Base-by-base conservation (phyloP, 768 basidiomycete species). In the Grammothele lineata region DNA sequence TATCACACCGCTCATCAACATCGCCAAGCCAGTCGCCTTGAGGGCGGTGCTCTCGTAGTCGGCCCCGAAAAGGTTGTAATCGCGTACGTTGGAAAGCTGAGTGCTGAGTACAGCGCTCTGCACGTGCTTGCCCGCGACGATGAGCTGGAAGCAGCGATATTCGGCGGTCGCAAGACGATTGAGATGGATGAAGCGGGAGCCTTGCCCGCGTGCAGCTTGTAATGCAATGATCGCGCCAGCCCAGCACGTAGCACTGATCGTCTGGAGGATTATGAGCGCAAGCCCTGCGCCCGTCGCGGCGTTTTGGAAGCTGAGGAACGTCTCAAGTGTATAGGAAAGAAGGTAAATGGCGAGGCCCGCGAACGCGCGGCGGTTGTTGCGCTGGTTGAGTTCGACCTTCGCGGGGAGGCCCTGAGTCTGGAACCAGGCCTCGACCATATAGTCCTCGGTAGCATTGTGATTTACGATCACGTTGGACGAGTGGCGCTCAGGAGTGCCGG, bases 351-450 rank as follows among this genome's bases (percentile, higher is more conserved):
- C 30, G 18, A 39, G 15, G 22, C 45, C 45, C 15, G 37, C 39
- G 15, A 47, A 35, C 12, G 26, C 33, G 11, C 45, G 45, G 14
- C 23, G 38, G 22, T 39, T 39, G 38, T 30, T 40, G n/a, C n/a
- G n/a, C 30, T 40, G 38, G 38, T 38, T 40, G n/a, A 47, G 38
- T 25, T 47, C 45, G 21, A 47, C 38, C 30, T 32, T 40, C 9
- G 45, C 45, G 9, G 45, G 45, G 5, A 22, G 30, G 21, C 45
- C 45, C 22, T 47, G 45, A 3, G 45, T 47, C 30, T 39, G 45
- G 37, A 47, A 47, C 45, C 45, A 47, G 11, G 38, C 45, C 30
- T 47, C 45, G 27, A 47, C 21, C 45, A 47, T 47, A 38, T 47
- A 47, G 37, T 47, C 45, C 37, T 47, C 45, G 1, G 45, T 47